Evolutionary conservation across 352 stramenopile species (phyloP), one percentile per base, ranked within the genome.

Genomic region (Pythium dissotocum): DNA sequence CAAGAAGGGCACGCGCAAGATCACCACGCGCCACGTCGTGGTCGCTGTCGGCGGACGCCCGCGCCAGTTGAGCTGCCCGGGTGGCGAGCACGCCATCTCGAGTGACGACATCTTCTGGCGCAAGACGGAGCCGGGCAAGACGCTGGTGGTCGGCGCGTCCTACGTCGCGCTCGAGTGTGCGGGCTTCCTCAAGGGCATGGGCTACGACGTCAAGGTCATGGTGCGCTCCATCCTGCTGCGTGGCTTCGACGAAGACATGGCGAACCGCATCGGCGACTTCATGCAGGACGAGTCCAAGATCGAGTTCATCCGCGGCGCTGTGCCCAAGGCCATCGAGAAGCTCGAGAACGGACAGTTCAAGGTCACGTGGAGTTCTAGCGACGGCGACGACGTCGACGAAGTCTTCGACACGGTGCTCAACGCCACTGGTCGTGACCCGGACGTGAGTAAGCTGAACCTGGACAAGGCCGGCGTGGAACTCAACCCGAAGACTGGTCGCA

Each of bases 81-180:
- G 98, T 26, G 90, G 81, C 24, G 97, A 99, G 55, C 79, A 97
- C 60, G 95, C 95, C 28, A 98, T 99, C 76, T 97, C 93, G 53
- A 93, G 84, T 67, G 85, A 94, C 64, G 87, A 94, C 58, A 93
- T 92, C 35, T 94, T 94, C 49, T 98, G 82, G 80, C 84, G 80
- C 63, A 81, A 83, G 82, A 83, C 77, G 12, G 80, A 94, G 18
- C 91, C 97, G 0, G 98, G 97, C 55, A 99, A 99, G 79, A 99
- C 97, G 16, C 82, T 99, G 12, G 97, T 98, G 33, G 88, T 99
- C 16, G 98, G 98, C 36, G 97, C 95, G 5, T 98, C 94, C 9
- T 99, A 99, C 79, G 98, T 99, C 55, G 94, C 93, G 60, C 88
- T 99, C 24, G 97, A 99, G 80, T 99, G 96, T 67, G 97, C 97